Conservation (phyloP, 768 basidiomycete genomes). For the Mycena rebaudengoi region DNA sequence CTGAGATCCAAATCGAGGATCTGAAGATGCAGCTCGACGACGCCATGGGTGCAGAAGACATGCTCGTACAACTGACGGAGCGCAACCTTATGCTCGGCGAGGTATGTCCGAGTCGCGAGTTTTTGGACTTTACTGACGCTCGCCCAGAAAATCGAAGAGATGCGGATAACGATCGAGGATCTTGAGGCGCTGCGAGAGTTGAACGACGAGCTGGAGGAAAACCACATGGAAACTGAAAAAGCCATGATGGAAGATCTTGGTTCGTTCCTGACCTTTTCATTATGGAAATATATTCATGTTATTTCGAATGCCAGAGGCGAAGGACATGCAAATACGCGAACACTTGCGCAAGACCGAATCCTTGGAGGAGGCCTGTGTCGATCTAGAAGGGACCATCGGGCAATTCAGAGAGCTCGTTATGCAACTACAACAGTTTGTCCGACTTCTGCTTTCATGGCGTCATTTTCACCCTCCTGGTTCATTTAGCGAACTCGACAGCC, state of each 20-base stretch:
- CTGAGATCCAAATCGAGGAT: conserved; percentile 92
- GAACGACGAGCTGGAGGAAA: conserved; percentile 96
- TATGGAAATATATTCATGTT: not conserved
- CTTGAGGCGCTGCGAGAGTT: conserved; percentile 96
- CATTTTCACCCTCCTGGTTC: not conserved
- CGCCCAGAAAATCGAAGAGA: conserved; percentile 93
- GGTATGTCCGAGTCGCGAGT: conserved; percentile 50
- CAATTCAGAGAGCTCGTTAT: conserved; percentile 95
- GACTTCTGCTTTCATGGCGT: not conserved
- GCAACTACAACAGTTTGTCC: conserved; percentile 75
- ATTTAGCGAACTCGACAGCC: conserved; percentile 80
- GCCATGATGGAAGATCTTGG: conserved; percentile 90
- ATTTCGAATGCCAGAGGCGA: conserved; percentile 56
- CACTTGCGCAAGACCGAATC: conserved; percentile 67
- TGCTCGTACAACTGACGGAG: conserved; percentile 95
- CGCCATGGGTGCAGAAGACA: conserved; percentile 93
- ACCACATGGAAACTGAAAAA: conserved; percentile 93
- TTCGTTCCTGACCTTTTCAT: conserved; percentile 42
- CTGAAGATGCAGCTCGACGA: conserved; percentile 95
- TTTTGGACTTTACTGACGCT: not conserved
- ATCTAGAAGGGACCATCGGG: conserved; percentile 86
- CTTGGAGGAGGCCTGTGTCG: conserved; percentile 82
- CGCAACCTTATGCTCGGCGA: conserved; percentile 92
- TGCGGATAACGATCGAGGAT: conserved; percentile 95
- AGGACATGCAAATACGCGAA: conserved; percentile 76